Evolutionary conservation across 2,329 filamentous ascomycete species (phyloP), one percentile per base, ranked within the genome.

Genomic region (Cylindrodendrum hubeiense): DNA sequence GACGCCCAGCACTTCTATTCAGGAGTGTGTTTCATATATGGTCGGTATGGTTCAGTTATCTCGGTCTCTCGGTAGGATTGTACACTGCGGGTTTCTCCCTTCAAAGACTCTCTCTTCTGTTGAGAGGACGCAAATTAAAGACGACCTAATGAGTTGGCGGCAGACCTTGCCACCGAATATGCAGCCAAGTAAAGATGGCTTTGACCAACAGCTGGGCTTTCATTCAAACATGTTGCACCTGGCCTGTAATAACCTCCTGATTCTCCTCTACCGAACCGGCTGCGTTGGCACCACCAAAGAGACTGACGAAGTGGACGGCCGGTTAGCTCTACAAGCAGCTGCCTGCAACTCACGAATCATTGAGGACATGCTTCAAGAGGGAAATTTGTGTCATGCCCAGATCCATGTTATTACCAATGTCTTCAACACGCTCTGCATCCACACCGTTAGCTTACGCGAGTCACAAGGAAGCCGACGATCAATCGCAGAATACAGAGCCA

Each of bases 371-470:
- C 75, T 85, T 0, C 79, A 83, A 2, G 72, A 79, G 24, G 79
- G 79, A 17, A 75, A 80, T 4, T 78, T 85, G 5, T 78, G 82
- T 19, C 81, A 67, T 34, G 82, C 79, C 2, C 79, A 83, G 17
- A 77, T 84, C 12, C 83, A 85, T 62, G 74, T 84, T 67, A 84
- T 85, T 46, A 85, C 83, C 0, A 83, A 84, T 60, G 72, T 83
- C 1, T 84, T 85, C 70, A 82, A 82, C 39, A 80, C 83, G 2
- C 74, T 85, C 1, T 85, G 83, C 61, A 83, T 85, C 39, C 83
- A 85, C 54, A 82, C 82, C 1, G 81, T 83, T 8, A 77, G 83
- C 43, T 79, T 84, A 13, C 77, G 80, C 57, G 61, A 73, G 19
- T 77, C 77, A 3, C 69, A 65, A 5, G 79, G 79, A 5, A 80